Evolutionary conservation across 2,329 filamentous ascomycete genomes (phyloP).

Genomic region (Ampelomyces quisqualis): DNA sequence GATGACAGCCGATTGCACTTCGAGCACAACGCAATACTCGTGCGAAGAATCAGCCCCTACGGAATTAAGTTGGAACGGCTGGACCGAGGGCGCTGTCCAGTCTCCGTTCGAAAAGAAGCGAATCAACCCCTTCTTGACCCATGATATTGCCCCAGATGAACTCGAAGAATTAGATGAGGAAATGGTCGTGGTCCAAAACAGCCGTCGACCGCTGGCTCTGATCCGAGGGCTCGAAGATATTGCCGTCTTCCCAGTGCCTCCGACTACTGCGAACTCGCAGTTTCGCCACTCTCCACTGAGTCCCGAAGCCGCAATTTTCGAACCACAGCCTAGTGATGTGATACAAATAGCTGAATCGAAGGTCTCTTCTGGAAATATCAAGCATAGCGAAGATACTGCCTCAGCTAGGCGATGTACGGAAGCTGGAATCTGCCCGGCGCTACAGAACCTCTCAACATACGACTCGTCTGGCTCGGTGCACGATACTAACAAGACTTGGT

Average conservation of each 20-base stretch:
- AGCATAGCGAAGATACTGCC: background rate
- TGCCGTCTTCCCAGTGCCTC: constrained; percentile 10
- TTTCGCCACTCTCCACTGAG: constrained; percentile 16
- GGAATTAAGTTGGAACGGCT: constrained; percentile 35
- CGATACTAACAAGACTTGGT: constrained; percentile 8
- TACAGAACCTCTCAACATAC: constrained; percentile 1
- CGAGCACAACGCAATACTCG: constrained; percentile 15
- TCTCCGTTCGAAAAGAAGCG: constrained; percentile 28
- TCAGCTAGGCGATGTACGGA: constrained; percentile 16
- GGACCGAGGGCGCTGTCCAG: constrained; percentile 24
- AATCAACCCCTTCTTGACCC: constrained; percentile 9
- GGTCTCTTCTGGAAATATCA: no score
- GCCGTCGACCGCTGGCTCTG: constrained; percentile 7
- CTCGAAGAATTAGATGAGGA: background rate
- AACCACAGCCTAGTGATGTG: constrained; percentile 12
- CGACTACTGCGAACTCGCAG: constrained; percentile 17
- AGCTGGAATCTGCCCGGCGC: constrained; percentile 5
- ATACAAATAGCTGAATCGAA: constrained; percentile 1
- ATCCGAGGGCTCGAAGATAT: background rate
- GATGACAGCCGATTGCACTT: constrained; percentile 14
- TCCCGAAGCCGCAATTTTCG: constrained; percentile 27
- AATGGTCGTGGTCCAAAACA: background rate
- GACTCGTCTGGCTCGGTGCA: background rate
- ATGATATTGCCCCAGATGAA: constrained; percentile 28
- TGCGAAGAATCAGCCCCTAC: constrained; percentile 21